Conservation (phyloP, 192 early-diverging fungal species). For the Blastocladiella britannica region DNA sequence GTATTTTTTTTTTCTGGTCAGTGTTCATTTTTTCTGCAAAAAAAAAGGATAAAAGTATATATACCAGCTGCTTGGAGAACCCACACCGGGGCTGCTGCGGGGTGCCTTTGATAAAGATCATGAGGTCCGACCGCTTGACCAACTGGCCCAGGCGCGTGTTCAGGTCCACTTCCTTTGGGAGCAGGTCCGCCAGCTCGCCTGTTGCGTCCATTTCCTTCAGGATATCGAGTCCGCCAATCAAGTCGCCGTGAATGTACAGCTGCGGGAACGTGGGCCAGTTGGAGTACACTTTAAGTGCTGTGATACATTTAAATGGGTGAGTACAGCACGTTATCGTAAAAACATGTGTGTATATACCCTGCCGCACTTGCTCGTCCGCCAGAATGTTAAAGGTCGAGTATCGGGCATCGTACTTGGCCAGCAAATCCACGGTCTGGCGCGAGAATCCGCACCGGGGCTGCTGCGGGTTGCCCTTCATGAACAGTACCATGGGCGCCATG, state of each 20-base stretch:
- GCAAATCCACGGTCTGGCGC: constrained; percentile 21
- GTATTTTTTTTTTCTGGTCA: too few relatives aligned
- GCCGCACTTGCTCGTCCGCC: constrained; percentile 28
- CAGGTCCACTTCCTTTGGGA: constrained; percentile 21
- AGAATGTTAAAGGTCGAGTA: constrained; percentile 35
- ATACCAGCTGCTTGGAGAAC: constrained; percentile 41
- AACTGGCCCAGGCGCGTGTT: constrained; percentile 50
- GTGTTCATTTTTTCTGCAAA: constrained; percentile 29
- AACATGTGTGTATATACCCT: too few relatives aligned
- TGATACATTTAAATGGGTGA: neutral
- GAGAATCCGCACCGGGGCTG: constrained; percentile 32
- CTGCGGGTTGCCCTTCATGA: constrained; percentile 34
- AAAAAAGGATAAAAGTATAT: neutral
- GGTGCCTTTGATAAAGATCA: constrained; percentile 96
- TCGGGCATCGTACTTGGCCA: constrained; percentile 15
- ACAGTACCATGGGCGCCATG: constrained; percentile 26
- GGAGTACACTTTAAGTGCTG: constrained; percentile 22
- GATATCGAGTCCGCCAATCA: constrained; percentile 36
- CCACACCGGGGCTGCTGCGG: constrained; percentile 80
- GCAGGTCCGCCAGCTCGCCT: neutral
- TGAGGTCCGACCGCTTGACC: constrained; percentile 45
- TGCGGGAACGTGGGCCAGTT: constrained; percentile 46
- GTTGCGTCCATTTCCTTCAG: constrained; percentile 24
- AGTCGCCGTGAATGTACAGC: constrained; percentile 27
- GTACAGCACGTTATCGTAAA: neutral